A percentile compares a stretch with the other conserved stretches of the same genome.
Conservation (phyloP, 2,329 filamentous ascomycete genomes). For the Xylariaceae sp. region DNA sequence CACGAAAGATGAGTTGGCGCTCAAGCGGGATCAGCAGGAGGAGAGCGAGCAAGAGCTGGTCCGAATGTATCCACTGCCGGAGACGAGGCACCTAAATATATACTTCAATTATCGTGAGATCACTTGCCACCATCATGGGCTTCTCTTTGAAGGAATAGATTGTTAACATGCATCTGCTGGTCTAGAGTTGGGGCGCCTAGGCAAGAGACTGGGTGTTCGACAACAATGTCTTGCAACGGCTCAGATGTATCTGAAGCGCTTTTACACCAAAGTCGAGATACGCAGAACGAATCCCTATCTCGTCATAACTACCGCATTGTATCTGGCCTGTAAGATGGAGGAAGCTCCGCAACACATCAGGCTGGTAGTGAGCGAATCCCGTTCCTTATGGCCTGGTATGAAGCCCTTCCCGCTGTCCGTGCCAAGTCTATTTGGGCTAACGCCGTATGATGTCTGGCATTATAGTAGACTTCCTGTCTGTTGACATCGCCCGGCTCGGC, state of each 20-base stretch:
- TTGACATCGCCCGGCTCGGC: constrained; percentile 79
- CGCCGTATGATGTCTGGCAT: constrained; percentile 2
- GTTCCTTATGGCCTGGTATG: constrained; percentile 73
- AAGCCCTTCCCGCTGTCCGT: neutral
- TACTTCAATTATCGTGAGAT: constrained; percentile 83
- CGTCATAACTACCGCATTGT: constrained; percentile 87
- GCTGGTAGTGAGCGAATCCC: constrained; percentile 80
- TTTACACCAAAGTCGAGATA: constrained; percentile 88
- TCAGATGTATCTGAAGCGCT: constrained; percentile 90
- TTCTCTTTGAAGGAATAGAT: neutral
- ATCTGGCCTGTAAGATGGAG: constrained; percentile 96
- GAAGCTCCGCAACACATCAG: constrained; percentile 96
- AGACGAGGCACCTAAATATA: constrained; percentile 77
- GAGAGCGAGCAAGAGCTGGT: constrained; percentile 71
- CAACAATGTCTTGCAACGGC: constrained; percentile 94
- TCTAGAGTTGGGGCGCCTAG: constrained; percentile 74
- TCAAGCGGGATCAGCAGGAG: constrained; percentile 71
- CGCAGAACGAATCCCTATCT: constrained; percentile 91
- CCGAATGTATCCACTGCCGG: constrained; percentile 77
- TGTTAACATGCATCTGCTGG: constrained; percentile 11
- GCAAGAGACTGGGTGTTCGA: constrained; percentile 75
- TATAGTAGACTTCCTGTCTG: constrained; percentile 59
- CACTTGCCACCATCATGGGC: too few species aligned
- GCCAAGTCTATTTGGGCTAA: constrained; percentile 10
- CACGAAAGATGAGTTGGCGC: constrained; percentile 72